These are phyloP conservation scores for Herpetomonas samuelpessoai DNA, from an alignment of 208 protist species.

Conservation along the genomic window DNA sequence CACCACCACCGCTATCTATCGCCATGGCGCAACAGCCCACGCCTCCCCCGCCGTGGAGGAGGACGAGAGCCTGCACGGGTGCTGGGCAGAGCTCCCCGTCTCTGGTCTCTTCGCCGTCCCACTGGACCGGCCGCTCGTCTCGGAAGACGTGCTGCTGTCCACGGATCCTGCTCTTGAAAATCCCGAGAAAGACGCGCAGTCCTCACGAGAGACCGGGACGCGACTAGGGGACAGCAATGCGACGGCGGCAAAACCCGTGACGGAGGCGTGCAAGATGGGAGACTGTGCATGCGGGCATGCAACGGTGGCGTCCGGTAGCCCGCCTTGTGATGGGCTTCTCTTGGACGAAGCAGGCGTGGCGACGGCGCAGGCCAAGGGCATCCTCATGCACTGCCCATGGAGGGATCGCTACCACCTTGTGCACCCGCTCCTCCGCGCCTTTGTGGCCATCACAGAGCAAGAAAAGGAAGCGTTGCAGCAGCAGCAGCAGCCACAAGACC, in stretches of 20 bases:
- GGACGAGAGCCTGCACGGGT: constrained; percentile 11
- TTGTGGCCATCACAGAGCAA: constrained; percentile 8
- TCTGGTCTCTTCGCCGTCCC: constrained; percentile 56
- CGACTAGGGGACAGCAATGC: too few species aligned
- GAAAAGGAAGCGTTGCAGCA: background rate
- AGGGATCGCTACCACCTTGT: constrained; percentile 31
- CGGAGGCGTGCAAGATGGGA: too few species aligned
- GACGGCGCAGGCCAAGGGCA: background rate
- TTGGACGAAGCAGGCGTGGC: background rate
- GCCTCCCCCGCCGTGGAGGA: background rate
- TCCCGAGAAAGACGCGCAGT: too few species aligned
- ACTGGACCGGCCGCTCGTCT: constrained; percentile 35
- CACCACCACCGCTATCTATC: background rate
- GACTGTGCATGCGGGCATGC: too few species aligned
- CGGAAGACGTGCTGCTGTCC: constrained; percentile 10
- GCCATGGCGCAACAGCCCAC: background rate
- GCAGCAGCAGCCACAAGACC: constrained; percentile 1
- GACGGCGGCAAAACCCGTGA: too few species aligned
- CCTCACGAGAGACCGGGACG: too few species aligned
- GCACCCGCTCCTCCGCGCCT: constrained; percentile 44
- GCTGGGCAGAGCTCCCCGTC: constrained; percentile 69
- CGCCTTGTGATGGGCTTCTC: too few species aligned
- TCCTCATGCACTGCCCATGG: constrained; percentile 63
- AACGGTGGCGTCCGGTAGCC: too few species aligned
- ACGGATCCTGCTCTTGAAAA: too few species aligned